A percentile compares a stretch with the other conserved stretches of the same genome.
phyloP scores from a whole-genome alignment of 306 rosid genomes.

The Prunus dulcis region DNA sequence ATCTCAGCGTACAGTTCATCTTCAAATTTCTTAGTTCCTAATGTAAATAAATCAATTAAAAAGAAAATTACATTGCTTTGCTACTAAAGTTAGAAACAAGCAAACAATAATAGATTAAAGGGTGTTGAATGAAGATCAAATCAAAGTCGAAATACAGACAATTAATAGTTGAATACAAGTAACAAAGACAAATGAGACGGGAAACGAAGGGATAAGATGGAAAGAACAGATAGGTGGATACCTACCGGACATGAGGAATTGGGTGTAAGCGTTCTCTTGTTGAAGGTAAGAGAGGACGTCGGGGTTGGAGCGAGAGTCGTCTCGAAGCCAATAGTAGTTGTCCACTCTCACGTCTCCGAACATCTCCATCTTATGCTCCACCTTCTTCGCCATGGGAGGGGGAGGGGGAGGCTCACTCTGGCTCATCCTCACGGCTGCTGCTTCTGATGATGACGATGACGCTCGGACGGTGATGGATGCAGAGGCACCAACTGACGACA shows the following conservation, averaged over 20 bases:
- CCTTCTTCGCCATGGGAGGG: slow-evolving; percentile 71
- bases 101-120: no score
- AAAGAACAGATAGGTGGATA: no score
- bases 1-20: slow-evolving; percentile 69
- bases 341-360: slow-evolving; percentile 79
- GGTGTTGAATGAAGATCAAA: not conserved
- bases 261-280: slow-evolving; percentile 62
- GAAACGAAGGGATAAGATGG: not conserved
- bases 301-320: slow-evolving; percentile 72
- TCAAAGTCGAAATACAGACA: not conserved
- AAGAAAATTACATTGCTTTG: not conserved
- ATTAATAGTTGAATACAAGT: no score
- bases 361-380: slow-evolving; percentile 63
- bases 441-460: slow-evolving; percentile 23
- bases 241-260: slow-evolving; percentile 65
- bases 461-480: not conserved
- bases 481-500: slow-evolving; percentile 1
- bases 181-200: not conserved
- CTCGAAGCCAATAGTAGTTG: slow-evolving; percentile 86
- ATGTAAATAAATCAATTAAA: not conserved
- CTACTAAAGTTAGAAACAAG: not conserved
- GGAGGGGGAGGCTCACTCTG: not conserved
- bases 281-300: slow-evolving; percentile 59
- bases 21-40: slow-evolving; percentile 68
- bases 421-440: not conserved